Evolutionary conservation across 2,329 filamentous ascomycete genomes (phyloP), one percentile per base, ranked within the genome.

Genomic region (Torrubiella hemipterigena): DNA sequence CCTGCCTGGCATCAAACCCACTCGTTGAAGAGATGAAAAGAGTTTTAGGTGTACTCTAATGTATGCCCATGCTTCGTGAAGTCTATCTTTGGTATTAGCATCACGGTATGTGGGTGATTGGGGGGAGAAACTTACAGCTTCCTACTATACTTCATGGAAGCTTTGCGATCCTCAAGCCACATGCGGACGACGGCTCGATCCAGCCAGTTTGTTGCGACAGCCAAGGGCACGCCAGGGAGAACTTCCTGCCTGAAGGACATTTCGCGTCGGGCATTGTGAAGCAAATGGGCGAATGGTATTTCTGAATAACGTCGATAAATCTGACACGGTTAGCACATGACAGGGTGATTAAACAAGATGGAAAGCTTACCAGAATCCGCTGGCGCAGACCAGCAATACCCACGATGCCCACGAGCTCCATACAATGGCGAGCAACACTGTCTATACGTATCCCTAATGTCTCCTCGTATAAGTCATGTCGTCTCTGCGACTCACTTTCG

Each of bases 361-460:
- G n/a, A 17, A 4, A 17, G 36, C 55, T 27, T 42, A 72, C 67
- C 36, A 74, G 39, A n/a, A 73, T 63, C 7, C 71, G 61, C 36
- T 71, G 63, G 17, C 69, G 56, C 37, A 73, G 45, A 4, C 67
- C 66, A 18, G 65, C 58, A 10, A 73, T 41, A 4, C 68, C 69
- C 56, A 72, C 72, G 14, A 65, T 54, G 0, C 61, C 54, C 7
- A 65, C 57, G 17, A 63, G 55, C 14, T 57, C 52, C 19, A 59
- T 40, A 27, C 51, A 55, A 7, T 42, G 38, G 27, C 45, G 42
- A 12, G 50, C 36, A 54, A 50, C 25, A 55, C 50, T 23, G 46
- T 41, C 28, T 47, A 61, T 18, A 44, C 55, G 51, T 3, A 48
- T 49, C 7, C 67, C 70, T 3, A 67, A 50, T 6, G 47, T 42